Conservation (phyloP, 164 flowering plant genomes). For the grape (Vitis vinifera) region ASM3070453v1 NC_081809.1:2518501-2519000, state of each 20-base stretch:
- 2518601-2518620: no score
- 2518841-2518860: background rate
- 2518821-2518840: background rate
- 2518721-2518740: slow-evolving; percentile 93
- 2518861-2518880: no score
- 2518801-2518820: background rate
- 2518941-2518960: no score
- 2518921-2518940: no score
- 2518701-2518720: slow-evolving; percentile 96
- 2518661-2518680: slow-evolving; percentile 10
- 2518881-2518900: no score
- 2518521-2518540: no score
- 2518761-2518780: slow-evolving; percentile 95
- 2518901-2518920: no score
- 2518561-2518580: slow-evolving; percentile 2
- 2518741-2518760: slow-evolving; percentile 88
- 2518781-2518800: slow-evolving; percentile 56
- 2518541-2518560: background rate
- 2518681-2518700: slow-evolving; percentile 92
- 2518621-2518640: no score
- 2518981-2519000: no score
- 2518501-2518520: background rate
- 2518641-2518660: background rate
- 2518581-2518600: background rate
- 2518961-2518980: no score